Conservation (phyloP, 192 early-diverging fungal species). For the Coemansia sp. region DNA sequence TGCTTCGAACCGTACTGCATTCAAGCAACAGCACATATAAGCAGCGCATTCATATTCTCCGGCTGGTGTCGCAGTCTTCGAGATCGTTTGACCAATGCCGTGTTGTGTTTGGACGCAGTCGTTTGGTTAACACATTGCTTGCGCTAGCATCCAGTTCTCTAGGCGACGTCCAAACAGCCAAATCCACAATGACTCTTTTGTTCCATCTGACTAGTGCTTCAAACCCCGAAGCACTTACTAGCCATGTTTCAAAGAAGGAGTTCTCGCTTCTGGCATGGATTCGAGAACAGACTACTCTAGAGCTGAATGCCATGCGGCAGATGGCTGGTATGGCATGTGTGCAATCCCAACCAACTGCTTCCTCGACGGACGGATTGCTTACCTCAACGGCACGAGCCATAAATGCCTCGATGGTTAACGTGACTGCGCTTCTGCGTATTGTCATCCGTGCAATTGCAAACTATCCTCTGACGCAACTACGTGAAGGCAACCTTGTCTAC, state of each 20-base stretch:
- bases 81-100: conserved; percentile 26
- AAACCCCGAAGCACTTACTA: conserved; percentile 24
- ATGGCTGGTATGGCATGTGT: neutral
- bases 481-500: conserved; percentile 6
- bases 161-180: conserved; percentile 40
- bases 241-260: conserved; percentile 33
- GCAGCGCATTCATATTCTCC: conserved; percentile 31
- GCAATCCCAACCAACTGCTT: neutral
- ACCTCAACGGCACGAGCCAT: conserved; percentile 1
- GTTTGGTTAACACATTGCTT: conserved; percentile 26
- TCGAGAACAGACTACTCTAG: conserved; percentile 29
- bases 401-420: conserved; percentile 23
- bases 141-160: conserved; percentile 34
- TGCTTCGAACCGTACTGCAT: conserved; percentile 24
- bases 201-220: conserved; percentile 34
- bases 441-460: conserved; percentile 31
- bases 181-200: conserved; percentile 27
- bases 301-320: conserved; percentile 25
- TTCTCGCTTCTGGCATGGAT: conserved; percentile 47
- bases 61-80: conserved; percentile 38
- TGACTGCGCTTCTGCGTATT: conserved; percentile 37
- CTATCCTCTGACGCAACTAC: conserved; percentile 18
- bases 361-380: neutral
- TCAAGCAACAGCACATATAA: conserved; percentile 7
- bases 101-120: conserved; percentile 18